These are phyloP conservation scores for Backusella morwellensis DNA, from an alignment of 192 early-diverging fungal genomes.

Conservation along the genomic window DNA sequence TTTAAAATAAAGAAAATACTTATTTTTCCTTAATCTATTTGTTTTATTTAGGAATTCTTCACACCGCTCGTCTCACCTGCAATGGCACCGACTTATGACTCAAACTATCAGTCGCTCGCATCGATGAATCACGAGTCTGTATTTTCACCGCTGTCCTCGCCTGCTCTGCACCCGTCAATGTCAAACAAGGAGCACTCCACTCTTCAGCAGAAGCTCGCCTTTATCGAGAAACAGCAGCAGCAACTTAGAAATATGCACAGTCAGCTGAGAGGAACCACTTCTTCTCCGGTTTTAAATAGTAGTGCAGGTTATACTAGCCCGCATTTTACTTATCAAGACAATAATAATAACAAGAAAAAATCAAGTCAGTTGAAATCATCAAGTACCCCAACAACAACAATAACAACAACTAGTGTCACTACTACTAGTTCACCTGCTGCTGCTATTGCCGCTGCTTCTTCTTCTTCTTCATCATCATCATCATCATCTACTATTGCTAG, in stretches of 20 bases:
- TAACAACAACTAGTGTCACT: neutral
- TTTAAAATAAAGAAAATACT: no score
- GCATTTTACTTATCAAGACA: neutral
- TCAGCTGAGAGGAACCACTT: neutral
- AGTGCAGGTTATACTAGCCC: neutral
- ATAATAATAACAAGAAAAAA: slow-evolving; percentile 3
- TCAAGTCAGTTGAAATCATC: slow-evolving; percentile 16
- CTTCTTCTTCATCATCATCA: neutral
- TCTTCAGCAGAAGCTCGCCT: slow-evolving; percentile 30
- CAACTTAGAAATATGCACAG: slow-evolving; percentile 21
- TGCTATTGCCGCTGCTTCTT: neutral
- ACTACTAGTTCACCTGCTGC: neutral
- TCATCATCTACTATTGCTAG: neutral
- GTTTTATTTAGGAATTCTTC: slow-evolving; percentile 36
- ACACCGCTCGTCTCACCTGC: slow-evolving; percentile 72
- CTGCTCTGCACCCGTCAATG: slow-evolving; percentile 51
- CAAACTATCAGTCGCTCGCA: slow-evolving; percentile 19
- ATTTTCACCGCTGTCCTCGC: slow-evolving; percentile 67
- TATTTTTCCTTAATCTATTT: neutral
- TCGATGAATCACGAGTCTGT: slow-evolving; percentile 28
- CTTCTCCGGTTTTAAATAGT: neutral
- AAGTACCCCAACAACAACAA: neutral
- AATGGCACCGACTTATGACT: slow-evolving; percentile 56
- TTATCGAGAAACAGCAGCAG: slow-evolving; percentile 37
- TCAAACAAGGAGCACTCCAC: neutral